Evolutionary conservation across 495 filamentous ascomycete genomes (phyloP), one percentile per base, ranked within the genome.

Genomic region (Penicillium herquei): DNA sequence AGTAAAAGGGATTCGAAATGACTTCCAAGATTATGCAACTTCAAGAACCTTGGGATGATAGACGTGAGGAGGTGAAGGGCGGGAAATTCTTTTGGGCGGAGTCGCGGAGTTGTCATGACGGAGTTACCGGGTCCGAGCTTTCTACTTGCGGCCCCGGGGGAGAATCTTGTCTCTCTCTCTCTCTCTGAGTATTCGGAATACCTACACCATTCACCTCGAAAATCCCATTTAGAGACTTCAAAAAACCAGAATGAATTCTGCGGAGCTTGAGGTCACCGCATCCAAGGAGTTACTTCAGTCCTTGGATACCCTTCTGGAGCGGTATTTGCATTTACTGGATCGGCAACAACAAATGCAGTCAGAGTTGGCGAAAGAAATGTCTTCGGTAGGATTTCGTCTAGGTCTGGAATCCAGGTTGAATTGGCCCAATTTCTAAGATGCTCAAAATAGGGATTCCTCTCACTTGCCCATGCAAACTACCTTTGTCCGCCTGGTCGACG

Each of bases 381-480:
- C 84, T 16, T 79, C 77, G 55, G 84, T 86, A 75, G 58, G 64
- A 9, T n/a, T n/a, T 40, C 16, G 18, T 51, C 35, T 33, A 7
- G 18, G 17, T 16, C 30, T 7, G 13, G 35, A 51, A 10, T 46
- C 4, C 7, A 9, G 14, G n/a, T 12, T 52, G 40, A 40, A 33
- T 39, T 39, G n/a, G 43, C 26, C 30, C 44, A 46, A 34, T 26
- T 59, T 44, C 65, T 70, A 44, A 72, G 40, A 14, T 16, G 10
- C n/a, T 44, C n/a, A 10, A 26, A 17, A 26, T 56, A 81, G 77
- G 79, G 78, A 14, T 81, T 78, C 52, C 55, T 82, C 18, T 70
- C 73, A 33, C 78, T 92, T 16, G 84, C 88, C 21, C 82, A 86
- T 51, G 87, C 88, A 42, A 90, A 90, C 67, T 90, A 88, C 70